Base-by-base conservation (phyloP, 768 basidiomycete species). In the Podaxis carcinomalis region DNA sequence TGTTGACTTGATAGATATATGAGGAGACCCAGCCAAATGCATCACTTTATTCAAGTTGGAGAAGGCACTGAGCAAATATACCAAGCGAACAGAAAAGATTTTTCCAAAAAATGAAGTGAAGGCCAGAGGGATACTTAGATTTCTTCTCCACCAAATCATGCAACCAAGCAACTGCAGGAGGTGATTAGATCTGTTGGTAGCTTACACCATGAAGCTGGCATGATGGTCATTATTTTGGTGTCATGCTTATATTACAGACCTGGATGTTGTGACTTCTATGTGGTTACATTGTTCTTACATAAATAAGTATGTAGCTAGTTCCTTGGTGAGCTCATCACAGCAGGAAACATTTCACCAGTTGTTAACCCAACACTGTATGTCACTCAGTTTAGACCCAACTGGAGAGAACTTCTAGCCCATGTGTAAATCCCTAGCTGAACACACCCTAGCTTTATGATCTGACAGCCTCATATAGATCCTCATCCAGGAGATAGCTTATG, bases 1-100 rank as follows among this genome's bases (percentile, higher is more conserved):
- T 2, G 57, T 64, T 39, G 63, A 64, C 39, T 36, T 64, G 21
- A 54, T 57, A 27, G 59, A 64, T n/a, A 56, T 21, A 3, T 46
- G 51, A 23, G 58, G 40, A 7, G 56, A 61, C 14, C 46, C 46
- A 9, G 32, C 14, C 16, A 35, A 32, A 37, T 5, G 13, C 6
- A 50, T 64, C 14, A n/a, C 40, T 4, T 14, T 55, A 23, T 62
- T 64, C 47, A 4, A 23, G 5, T 54, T 32, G 1, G 56, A 62
- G 39, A 32, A 9, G 23, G 63, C 50, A n/a, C 46, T 64, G 28
- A 61, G 59, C 42, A 42, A 52, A 10, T 64, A 64, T 37, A 61
- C 59, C n/a, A 52, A 47, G 23, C 5, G 25, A 6, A 52, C 55
- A 13, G 35, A 51, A 27, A 53, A 39, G 23, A 11, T 61, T 10